These are phyloP conservation scores for Arabis hirsuta DNA, from an alignment of 345 rosid species.

Conservation along the genomic window DNA sequence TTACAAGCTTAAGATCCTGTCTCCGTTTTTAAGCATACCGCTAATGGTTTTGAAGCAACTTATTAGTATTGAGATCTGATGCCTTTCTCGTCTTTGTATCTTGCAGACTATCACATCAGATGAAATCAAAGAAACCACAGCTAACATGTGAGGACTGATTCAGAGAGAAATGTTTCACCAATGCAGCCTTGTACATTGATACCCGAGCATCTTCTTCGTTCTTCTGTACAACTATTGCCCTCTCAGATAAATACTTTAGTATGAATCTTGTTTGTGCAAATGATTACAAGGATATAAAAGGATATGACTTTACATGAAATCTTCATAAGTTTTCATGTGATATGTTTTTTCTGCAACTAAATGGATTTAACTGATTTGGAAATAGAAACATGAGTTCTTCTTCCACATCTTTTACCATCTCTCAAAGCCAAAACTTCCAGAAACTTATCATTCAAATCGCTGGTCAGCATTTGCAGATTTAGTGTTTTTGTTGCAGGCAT, in stretches of 20 bases:
- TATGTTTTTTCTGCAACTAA: background rate
- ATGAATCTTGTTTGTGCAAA: slow-evolving; percentile 25
- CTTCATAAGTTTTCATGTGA: slow-evolving; percentile 10
- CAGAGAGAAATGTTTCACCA: slow-evolving; percentile 13
- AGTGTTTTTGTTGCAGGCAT: slow-evolving; percentile 1
- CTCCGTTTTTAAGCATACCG: background rate
- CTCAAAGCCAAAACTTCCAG: background rate
- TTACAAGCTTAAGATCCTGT: slow-evolving; percentile 5
- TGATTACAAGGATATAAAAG: slow-evolving; percentile 16
- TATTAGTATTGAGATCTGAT: slow-evolving; percentile 4
- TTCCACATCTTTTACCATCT: background rate
- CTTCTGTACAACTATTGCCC: slow-evolving; percentile 36
- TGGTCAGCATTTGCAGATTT: background rate
- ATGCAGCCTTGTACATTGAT: slow-evolving; percentile 42
- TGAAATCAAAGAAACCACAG: slow-evolving; percentile 75
- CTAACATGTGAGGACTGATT: slow-evolving; percentile 55
- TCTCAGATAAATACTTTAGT: slow-evolving; percentile 24
- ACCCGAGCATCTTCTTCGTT: slow-evolving; percentile 29
- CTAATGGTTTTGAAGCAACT: slow-evolving; percentile 1
- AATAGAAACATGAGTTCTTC: background rate
- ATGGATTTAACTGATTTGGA: background rate
- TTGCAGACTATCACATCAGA: slow-evolving; percentile 73
- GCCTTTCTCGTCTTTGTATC: slow-evolving; percentile 22
- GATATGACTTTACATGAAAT: slow-evolving; percentile 11
- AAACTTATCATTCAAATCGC: background rate